Evolutionary conservation across 192 early-diverging fungal species (phyloP), one percentile per base, ranked within the genome.

Genomic region (Allomyces javanicus): DNA sequence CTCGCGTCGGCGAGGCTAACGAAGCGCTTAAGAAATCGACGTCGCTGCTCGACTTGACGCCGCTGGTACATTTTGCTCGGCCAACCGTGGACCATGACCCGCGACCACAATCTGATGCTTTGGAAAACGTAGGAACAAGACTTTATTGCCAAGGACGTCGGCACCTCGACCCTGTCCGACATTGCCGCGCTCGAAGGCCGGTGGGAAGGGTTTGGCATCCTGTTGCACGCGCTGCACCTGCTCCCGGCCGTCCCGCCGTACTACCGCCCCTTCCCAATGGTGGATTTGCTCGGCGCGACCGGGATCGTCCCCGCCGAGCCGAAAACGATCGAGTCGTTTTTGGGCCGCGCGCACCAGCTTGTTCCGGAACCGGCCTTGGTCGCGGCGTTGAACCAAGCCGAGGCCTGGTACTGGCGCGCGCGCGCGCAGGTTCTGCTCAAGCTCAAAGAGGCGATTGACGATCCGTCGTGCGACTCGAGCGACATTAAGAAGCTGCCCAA

Each of bases 341-440:
- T 85, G 22, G 74, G 75, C 63, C 63, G 66, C 24, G 69, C 68
- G 21, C 24, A 25, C 12, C 76, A 76, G 67, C 55, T 65, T 4
- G 66, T 72, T 1, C 62, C 67, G n/a, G 22, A 44, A n/a, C 61
- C 64, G 10, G 72, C 72, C 10, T 40, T 75, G 7, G 66, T 63
- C 21, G 69, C 68, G 22, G 71, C 67, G 3, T 66, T 85, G 9
- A 72, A 77, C 65, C 64, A 61, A 3, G 70, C 81, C 10, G 84
- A 85, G 70, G 84, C 81, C 17, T 85, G 84, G 84, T 72, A 77
- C 61, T 85, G 84, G 84, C 68, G 84, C 24, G 77, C 79, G 10
- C 70, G 75, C 1, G 80, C 81, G 9, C 84, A 85, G 68, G 72
- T 75, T 1, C 73, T 85, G n/a, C 67, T 83, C 61, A 73, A 75